Evolutionary conservation across 1,139 yeast species (phyloP).

Genomic region (Scheffersomyces quercinus): DNA sequence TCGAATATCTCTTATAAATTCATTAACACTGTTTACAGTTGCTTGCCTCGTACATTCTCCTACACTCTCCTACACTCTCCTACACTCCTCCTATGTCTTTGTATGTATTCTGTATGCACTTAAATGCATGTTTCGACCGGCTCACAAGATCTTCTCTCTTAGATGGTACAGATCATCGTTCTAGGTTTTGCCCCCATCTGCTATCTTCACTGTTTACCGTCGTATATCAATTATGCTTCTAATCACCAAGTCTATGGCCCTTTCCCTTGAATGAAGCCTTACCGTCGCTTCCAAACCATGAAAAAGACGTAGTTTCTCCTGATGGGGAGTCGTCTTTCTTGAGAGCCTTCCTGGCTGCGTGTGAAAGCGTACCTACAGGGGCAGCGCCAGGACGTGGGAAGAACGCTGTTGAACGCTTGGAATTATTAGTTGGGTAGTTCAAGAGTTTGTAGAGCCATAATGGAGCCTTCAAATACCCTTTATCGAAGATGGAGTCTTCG

Average conservation of each 20-base stretch:
- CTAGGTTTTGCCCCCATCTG: no score
- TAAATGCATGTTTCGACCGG: no score
- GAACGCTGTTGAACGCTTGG: constrained; percentile 35
- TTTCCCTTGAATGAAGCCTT: constrained; percentile 29
- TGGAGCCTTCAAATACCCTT: constrained; percentile 48
- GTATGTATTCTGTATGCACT: no score
- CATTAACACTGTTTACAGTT: no score
- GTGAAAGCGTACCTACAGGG: not conserved
- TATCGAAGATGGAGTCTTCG: constrained; percentile 39
- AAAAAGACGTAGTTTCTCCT: constrained; percentile 2
- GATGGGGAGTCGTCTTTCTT: not conserved
- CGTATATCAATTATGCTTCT: not conserved
- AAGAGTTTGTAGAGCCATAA: constrained; percentile 33
- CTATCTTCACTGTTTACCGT: no score
- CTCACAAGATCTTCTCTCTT: no score
- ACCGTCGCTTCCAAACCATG: constrained; percentile 18
- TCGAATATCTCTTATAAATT: no score
- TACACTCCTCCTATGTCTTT: no score
- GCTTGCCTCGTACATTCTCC: no score
- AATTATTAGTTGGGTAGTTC: constrained; percentile 29
- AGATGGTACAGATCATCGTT: no score
- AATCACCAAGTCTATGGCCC: constrained; percentile 38
- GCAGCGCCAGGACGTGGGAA: constrained; percentile 3
- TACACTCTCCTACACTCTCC: no score
- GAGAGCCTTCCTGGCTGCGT: not conserved